Evolutionary conservation across 768 basidiomycete species (phyloP), one percentile per base, ranked within the genome.

Genomic region (Serendipita sp.): DNA sequence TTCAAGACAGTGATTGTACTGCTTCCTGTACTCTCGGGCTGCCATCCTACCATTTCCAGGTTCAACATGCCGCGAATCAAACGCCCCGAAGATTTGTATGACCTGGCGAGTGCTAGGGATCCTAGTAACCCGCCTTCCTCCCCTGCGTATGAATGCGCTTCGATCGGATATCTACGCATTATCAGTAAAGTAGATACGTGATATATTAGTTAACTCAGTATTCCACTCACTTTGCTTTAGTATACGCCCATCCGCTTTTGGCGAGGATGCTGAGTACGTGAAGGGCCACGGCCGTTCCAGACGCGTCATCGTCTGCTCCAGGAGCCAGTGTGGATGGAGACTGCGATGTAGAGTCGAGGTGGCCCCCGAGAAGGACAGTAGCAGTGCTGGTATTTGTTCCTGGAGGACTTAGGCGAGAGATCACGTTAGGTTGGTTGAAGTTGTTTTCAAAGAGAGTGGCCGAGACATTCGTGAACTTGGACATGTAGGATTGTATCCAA

Each of bases 111-210:
- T 7, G 23, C 30, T 8, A 23, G 28, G 3, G 44, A 32, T 3
- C 65, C 65, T 11, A 66, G 62, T 2, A 66, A 32, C 11, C 65
- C 65, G 16, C 44, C 62, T 46, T 66, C 65, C 34, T 66, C 65
- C 15, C 65, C 65, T 28, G 60, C 65, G 34, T 66, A 66, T 11
- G 30, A 10, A 60, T 66, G 65, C 11, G 35, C 28, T 35, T 63
- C 65, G 58, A 65, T 63, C 36, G 54, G 58, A 36, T 63, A 56
- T 18, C 60, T 56, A 30, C 58, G 48, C 16, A 16, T 7, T 35
- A 3, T 4, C n/a, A n/a, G n/a, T 51, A 18, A 32, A n/a, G 7
- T 8, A 23, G 56, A 54, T 54, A 11, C 30, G 28, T 10, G 30
- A n/a, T 28, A 3, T 23, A 30, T 11, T 16, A 30, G 56, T 0